Conservation (phyloP, 75 land plant species). For the Larix kaempferi region DNA sequence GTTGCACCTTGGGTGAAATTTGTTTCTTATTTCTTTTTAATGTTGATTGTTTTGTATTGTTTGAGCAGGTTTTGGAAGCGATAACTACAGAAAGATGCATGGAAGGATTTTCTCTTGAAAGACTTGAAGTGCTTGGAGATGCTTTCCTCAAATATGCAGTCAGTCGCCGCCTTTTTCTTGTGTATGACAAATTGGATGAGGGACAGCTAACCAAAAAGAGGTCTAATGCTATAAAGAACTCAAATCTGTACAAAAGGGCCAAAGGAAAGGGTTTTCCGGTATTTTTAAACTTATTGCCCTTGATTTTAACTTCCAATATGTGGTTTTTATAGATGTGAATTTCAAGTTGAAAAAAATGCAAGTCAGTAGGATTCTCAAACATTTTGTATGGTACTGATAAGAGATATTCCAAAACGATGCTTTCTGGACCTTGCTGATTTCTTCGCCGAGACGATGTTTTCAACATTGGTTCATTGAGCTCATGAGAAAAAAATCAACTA, state of each 20-base stretch:
- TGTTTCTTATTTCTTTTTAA: not conserved
- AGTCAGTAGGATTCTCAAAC: too few relatives aligned
- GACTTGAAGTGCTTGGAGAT: constrained; percentile 95
- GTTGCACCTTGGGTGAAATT: not conserved
- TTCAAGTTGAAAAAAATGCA: too few relatives aligned
- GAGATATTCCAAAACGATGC: too few relatives aligned
- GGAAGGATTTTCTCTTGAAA: constrained; percentile 83
- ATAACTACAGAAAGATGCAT: constrained; percentile 80
- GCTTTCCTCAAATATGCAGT: constrained; percentile 94
- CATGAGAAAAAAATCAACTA: too few relatives aligned
- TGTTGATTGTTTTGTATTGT: not conserved
- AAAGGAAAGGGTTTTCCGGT: constrained; percentile 66
- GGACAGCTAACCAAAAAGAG: constrained; percentile 76
- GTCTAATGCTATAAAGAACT: constrained; percentile 64
- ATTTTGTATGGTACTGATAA: too few relatives aligned
- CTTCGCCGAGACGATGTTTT: too few relatives aligned
- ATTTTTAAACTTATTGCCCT: not conserved
- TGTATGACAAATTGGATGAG: constrained; percentile 59
- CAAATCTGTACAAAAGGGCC: constrained; percentile 61
- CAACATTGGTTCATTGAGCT: too few relatives aligned
- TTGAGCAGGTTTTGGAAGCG: constrained; percentile 82
- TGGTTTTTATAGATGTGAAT: too few relatives aligned
- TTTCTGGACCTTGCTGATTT: too few relatives aligned
- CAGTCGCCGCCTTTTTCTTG: constrained; percentile 67
- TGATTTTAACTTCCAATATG: too few relatives aligned